Evolutionary conservation across 305 asterid species (phyloP).

Genomic region (Fraxinus platypoda): DNA sequence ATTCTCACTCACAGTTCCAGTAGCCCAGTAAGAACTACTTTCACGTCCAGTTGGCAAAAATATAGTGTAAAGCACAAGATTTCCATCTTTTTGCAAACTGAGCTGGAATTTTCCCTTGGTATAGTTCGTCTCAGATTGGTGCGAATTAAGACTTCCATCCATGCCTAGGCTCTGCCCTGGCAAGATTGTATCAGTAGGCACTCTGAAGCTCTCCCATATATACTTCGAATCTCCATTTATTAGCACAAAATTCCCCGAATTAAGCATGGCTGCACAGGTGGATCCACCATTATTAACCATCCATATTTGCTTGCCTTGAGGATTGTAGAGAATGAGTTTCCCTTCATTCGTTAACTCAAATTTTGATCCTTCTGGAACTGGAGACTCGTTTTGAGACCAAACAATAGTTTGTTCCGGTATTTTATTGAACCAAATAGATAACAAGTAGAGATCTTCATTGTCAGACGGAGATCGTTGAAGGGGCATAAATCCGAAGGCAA

Average conservation of each 20-base stretch:
- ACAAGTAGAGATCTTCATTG: constrained; percentile 25
- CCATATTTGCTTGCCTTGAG: constrained; percentile 15
- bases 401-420: constrained; percentile 41
- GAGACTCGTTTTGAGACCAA: constrained; percentile 34
- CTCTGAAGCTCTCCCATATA: constrained; percentile 38
- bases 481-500: constrained; percentile 31
- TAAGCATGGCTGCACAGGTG: constrained; percentile 36
- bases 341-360: constrained; percentile 28
- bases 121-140: constrained; percentile 34
- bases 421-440: constrained; percentile 37
- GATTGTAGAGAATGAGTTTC: constrained; percentile 19
- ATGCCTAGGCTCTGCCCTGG: constrained; percentile 34
- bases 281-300: not conserved
- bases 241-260: constrained; percentile 40
- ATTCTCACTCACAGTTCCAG: not conserved
- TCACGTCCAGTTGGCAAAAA: constrained; percentile 21
- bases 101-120: constrained; percentile 39
- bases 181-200: constrained; percentile 43
- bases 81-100: constrained; percentile 26
- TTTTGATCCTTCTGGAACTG: constrained; percentile 29
- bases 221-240: not conserved
- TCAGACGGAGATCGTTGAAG: not conserved
- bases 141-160: constrained; percentile 20
- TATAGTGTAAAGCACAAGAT: constrained; percentile 30
- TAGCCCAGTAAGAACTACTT: constrained; percentile 22